Conservation (phyloP, 108 stramenopile genomes). For the Cyclotella sp. region DNA sequence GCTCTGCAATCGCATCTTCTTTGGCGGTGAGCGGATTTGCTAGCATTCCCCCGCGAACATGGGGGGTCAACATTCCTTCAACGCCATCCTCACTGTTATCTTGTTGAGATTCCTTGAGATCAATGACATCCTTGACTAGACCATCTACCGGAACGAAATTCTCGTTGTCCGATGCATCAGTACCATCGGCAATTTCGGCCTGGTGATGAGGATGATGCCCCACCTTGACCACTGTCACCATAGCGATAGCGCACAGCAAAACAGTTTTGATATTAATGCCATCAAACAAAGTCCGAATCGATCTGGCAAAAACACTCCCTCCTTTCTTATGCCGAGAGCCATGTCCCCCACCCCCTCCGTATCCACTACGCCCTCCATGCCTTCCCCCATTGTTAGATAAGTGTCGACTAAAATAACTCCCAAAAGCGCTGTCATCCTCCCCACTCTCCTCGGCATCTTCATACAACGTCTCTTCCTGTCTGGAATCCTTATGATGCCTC, state of each 20-base stretch:
- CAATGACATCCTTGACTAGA: constrained; percentile 2
- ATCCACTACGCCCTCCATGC: neutral
- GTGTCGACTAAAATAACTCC: neutral
- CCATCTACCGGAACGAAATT: neutral
- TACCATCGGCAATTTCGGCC: neutral
- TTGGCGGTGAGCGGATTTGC: neutral
- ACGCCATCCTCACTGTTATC: neutral
- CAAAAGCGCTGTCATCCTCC: neutral
- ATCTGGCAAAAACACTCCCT: neutral
- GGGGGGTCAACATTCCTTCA: neutral
- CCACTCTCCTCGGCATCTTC: neutral
- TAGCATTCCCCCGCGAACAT: constrained; percentile 7
- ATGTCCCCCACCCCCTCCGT: neutral
- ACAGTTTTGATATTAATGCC: constrained; percentile 42
- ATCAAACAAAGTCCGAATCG: constrained; percentile 9
- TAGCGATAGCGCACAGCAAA: constrained; percentile 33
- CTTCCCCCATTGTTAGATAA: neutral
- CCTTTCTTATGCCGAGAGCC: neutral
- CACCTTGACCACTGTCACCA: constrained; percentile 15
- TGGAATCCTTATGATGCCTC: neutral
- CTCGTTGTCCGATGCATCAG: neutral
- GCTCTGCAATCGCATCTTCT: neutral
- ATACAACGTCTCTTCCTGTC: constrained; percentile 10
- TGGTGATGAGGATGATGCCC: constrained; percentile 11
- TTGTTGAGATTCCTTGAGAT: neutral